These are phyloP conservation scores for Myxozyma lipomycoides DNA, from an alignment of 805 yeast genomes.

Conservation along the genomic window DNA sequence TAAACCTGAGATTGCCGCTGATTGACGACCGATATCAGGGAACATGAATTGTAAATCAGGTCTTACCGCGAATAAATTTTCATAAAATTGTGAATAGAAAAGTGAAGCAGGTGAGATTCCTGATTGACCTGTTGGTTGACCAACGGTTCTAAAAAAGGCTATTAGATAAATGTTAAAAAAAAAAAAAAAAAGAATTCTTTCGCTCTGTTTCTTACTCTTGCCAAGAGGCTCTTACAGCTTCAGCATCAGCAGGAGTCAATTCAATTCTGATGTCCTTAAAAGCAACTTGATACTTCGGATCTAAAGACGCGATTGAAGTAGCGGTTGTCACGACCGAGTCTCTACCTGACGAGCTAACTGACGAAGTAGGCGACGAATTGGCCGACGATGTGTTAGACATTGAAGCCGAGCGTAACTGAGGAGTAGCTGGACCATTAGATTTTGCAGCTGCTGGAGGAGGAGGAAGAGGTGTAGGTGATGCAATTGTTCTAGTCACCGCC, in stretches of 20 bases:
- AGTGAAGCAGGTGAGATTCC: slow-evolving; percentile 31
- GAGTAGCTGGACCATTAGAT: background rate
- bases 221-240: slow-evolving; percentile 19
- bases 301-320: background rate
- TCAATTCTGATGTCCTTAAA: slow-evolving; percentile 22
- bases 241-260: slow-evolving; percentile 21
- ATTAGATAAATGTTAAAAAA: background rate
- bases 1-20: slow-evolving; percentile 60
- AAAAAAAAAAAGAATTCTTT: too few species aligned
- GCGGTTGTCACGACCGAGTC: slow-evolving; percentile 3
- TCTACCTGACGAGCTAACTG: slow-evolving; percentile 1
- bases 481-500: too few species aligned
- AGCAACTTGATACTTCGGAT: background rate
- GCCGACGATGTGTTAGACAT: slow-evolving; percentile 1
- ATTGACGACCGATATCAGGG: slow-evolving; percentile 59
- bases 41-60: slow-evolving; percentile 50
- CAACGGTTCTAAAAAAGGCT: slow-evolving; percentile 13
- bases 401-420: slow-evolving; percentile 1
- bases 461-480: slow-evolving; percentile 1
- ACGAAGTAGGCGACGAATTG: slow-evolving; percentile 4
- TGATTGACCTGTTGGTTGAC: slow-evolving; percentile 19
- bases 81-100: slow-evolving; percentile 57
- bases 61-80: slow-evolving; percentile 48
- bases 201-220: slow-evolving; percentile 10
- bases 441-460: background rate